Evolutionary conservation across 805 yeast species (phyloP), one percentile per base, ranked within the genome.

Genomic region (Brettanomyces sp.): DNA sequence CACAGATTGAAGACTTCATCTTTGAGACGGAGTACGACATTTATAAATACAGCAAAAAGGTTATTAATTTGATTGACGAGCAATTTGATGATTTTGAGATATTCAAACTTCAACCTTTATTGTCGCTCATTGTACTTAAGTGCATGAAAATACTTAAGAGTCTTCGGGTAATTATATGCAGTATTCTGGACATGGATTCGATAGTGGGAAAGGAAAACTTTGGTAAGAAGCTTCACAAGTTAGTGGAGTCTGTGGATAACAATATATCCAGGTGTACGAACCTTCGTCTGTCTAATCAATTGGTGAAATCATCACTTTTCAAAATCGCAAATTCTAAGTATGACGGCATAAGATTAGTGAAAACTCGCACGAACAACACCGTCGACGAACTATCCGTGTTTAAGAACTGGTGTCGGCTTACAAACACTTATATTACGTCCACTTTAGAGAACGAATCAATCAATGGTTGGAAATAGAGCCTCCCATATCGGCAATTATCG

Each of bases 11-110:
- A 24, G 59, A 57, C 23, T 56, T 56, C 37, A 50, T 61, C 1
- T 57, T 59, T 48, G 64, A 60, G 22, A 43, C 52, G 14, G 64
- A 64, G 45, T 49, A 64, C 21, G 63, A 61, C 34, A 51, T 64
- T 18, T 52, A 58, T 1, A 63, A 61, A 37, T 32, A 53, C 8
- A 47, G 56, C 32, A 64, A 59, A 49, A 57, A 56, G 40, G 44
- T 63, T 5, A 51, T 55, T 14, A 56, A 53, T 46, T 45, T 56
- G 34, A 51, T 64, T 22, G 63, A 61, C 46, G 64, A 62, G 38
- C 62, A 59, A 33, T 24, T 63, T 9, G 59, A 60, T 45, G 65
- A 62, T 47, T 47, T 58, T 32, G 66, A 61, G 47, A 37, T 52
- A 9, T 43, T 46, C 38, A 47, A 51, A 24, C 46, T 57, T 3